These are phyloP conservation scores for Beauveria caledonica DNA, from an alignment of 2,329 filamentous ascomycete genomes.

Conservation along the genomic window DNA sequence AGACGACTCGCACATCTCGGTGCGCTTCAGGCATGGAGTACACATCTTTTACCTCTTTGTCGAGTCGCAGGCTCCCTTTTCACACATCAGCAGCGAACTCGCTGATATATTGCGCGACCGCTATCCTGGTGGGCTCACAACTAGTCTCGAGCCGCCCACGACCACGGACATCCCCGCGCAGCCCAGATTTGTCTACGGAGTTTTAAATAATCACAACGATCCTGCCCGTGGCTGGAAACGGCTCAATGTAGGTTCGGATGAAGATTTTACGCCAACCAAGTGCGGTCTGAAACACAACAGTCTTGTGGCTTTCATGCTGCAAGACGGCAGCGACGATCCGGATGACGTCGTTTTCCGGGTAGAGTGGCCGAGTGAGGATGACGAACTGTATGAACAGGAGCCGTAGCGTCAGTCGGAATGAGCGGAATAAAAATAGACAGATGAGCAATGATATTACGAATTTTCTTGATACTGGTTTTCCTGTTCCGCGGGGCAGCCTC, in stretches of 20 bases:
- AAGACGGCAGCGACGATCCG: constrained; percentile 29
- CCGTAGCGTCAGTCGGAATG: background rate
- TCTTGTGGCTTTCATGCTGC: constrained; percentile 42
- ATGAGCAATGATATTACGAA: background rate
- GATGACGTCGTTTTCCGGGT: constrained; percentile 36
- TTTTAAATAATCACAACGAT: constrained; percentile 37
- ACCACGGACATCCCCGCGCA: constrained; percentile 32
- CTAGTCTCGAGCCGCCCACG: constrained; percentile 23
- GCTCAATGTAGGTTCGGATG: constrained; percentile 29
- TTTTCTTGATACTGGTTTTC: background rate
- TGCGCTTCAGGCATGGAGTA: constrained; percentile 65
- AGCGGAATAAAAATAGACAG: background rate
- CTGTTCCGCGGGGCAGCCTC: background rate
- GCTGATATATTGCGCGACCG: constrained; percentile 48
- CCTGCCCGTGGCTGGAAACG: constrained; percentile 41
- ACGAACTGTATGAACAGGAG: constrained; percentile 22
- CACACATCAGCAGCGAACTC: constrained; percentile 48
- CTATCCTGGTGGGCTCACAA: constrained; percentile 45
- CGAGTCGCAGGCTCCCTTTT: constrained; percentile 48
- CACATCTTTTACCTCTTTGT: constrained; percentile 64
- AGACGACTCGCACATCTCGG: constrained; percentile 48
- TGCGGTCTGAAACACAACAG: constrained; percentile 39
- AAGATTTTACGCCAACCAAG: constrained; percentile 30
- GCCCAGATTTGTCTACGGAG: constrained; percentile 38
- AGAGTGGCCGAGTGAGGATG: constrained; percentile 37